Evolutionary conservation across 75 land plant genomes (phyloP).

Genomic region (Sequoiadendron giganteum): DNA sequence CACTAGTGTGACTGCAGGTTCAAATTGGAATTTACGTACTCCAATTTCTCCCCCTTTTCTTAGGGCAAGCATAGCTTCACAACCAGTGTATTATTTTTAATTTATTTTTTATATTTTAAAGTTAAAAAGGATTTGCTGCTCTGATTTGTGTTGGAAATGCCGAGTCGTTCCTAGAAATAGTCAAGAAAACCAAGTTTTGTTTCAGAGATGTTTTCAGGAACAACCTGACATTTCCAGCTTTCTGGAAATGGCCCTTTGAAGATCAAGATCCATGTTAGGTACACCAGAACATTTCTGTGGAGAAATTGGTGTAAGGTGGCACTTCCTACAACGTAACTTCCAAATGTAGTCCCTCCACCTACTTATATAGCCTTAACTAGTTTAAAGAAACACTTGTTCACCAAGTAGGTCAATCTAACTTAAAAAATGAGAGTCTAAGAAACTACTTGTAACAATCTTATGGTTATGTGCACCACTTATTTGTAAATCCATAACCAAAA

Average conservation of each 20-base stretch:
- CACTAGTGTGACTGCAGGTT: neutral
- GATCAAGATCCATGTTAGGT: neutral
- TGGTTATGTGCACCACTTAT: neutral
- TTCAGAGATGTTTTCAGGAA: neutral
- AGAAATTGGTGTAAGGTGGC: neutral
- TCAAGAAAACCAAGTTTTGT: neutral
- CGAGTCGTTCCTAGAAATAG: neutral
- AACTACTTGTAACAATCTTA: neutral
- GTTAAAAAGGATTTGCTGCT: neutral
- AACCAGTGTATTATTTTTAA: neutral
- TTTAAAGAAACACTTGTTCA: neutral
- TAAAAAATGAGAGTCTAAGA: neutral
- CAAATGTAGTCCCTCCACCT: neutral
- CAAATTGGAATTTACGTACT: neutral
- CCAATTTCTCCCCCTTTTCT: neutral
- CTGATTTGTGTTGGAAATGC: neutral
- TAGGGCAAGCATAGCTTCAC: neutral
- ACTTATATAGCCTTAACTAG: neutral
- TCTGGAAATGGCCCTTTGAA: neutral
- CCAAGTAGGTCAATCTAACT: neutral
- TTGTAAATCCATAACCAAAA: too few relatives aligned
- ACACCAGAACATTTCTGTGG: neutral
- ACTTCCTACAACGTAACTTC: neutral
- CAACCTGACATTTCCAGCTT: neutral
- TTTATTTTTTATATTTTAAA: neutral